These are phyloP conservation scores for Henckelia pumila DNA, from an alignment of 257 asterid genomes.

Conservation along the genomic window DNA sequence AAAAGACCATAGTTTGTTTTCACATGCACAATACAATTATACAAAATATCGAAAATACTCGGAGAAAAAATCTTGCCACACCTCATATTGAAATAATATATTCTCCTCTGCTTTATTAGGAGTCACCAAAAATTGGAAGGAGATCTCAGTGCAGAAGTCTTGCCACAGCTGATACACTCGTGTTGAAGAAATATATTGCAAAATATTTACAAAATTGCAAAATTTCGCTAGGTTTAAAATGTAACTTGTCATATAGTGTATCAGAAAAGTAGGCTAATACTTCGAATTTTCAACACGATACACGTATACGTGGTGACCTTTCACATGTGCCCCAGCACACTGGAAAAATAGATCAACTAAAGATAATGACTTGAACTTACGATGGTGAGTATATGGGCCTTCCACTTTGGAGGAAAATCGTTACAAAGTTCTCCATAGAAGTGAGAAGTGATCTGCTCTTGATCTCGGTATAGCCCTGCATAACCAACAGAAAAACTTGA, in stretches of 20 bases:
- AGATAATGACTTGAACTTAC: slow-evolving; percentile 40
- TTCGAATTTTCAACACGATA: background rate
- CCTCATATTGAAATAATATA: background rate
- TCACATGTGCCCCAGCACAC: background rate
- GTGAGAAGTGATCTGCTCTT: slow-evolving; percentile 83
- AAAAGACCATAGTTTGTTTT: background rate
- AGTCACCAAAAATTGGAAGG: background rate
- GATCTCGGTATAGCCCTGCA: slow-evolving; percentile 87
- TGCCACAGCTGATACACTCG: background rate
- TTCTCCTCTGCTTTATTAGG: no score
- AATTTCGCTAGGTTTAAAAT: background rate
- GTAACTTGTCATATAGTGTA: background rate
- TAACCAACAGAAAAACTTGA: slow-evolving; percentile 17
- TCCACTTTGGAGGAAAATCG: slow-evolving; percentile 73
- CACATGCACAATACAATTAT: background rate
- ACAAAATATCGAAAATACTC: background rate
- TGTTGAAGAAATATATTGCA: background rate
- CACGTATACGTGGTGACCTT: background rate
- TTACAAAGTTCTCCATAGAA: slow-evolving; percentile 84
- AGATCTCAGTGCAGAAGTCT: background rate
- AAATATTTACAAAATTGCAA: no score
- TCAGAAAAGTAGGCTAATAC: background rate
- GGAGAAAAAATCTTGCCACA: background rate
- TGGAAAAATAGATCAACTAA: background rate
- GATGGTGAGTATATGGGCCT: slow-evolving; percentile 69